These are phyloP conservation scores for Aquanectria penicillioides DNA, from an alignment of 2,329 filamentous ascomycete species.

Conservation along the genomic window DNA sequence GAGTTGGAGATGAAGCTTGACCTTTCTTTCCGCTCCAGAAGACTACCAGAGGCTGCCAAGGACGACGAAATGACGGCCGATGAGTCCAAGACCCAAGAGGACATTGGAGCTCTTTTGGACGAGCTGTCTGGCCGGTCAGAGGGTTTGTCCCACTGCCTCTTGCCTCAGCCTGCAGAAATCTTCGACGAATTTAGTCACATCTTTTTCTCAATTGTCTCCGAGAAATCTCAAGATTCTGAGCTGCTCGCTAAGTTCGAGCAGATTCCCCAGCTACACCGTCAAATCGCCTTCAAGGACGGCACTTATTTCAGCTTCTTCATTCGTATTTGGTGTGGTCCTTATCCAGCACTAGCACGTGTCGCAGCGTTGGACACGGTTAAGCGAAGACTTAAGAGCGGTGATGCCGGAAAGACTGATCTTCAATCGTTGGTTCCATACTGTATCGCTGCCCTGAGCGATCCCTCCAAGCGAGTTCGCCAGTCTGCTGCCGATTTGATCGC, in stretches of 20 bases:
- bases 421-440: conserved; percentile 87
- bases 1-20: conserved; percentile 80
- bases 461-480: conserved; percentile 78
- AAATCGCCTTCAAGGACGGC: conserved; percentile 65
- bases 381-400: conserved; percentile 62
- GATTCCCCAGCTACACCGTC: conserved; percentile 63
- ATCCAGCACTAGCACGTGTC: conserved; percentile 74
- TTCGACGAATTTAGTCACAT: conserved; percentile 69
- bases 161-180: conserved; percentile 59
- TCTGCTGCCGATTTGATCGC: conserved; percentile 76
- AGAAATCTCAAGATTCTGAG: conserved; percentile 50
- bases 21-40: conserved; percentile 69
- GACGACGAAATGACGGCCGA: conserved; percentile 51
- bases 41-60: conserved; percentile 59
- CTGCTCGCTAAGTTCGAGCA: conserved; percentile 63
- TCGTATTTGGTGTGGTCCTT: conserved; percentile 77
- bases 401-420: conserved; percentile 68
- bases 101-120: conserved; percentile 52
- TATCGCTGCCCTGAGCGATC: conserved; percentile 78
- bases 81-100: conserved; percentile 45
- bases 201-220: conserved; percentile 64
- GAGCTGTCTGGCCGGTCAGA: conserved; percentile 50
- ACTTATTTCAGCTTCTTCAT: conserved; percentile 81
- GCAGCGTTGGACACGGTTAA: conserved; percentile 75
- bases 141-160: conserved; percentile 62